Percentiles rank a stretch among this genome's conserved stretches.
phyloP scores from a whole-genome alignment of 2,329 filamentous ascomycete species.

The Cladosporium sphaerospermum region DNA sequence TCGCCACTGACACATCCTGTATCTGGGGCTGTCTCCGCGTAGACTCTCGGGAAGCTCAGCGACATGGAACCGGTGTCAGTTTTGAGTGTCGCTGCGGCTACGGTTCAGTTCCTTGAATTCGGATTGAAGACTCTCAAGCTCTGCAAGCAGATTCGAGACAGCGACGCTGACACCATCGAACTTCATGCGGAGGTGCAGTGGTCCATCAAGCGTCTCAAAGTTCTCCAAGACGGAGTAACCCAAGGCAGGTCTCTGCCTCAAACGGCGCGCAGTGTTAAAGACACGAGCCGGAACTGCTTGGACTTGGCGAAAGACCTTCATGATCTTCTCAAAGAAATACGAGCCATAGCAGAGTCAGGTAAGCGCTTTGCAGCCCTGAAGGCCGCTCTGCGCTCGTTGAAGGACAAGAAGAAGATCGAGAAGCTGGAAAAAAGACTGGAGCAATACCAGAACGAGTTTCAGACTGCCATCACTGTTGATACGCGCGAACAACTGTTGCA shows the following conservation, averaged over 20 bases:
- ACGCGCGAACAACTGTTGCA: background rate
- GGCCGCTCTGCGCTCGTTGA: background rate
- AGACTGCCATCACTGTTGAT: background rate
- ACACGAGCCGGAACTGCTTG: background rate
- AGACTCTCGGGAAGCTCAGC: background rate
- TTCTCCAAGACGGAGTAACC: too few relatives aligned
- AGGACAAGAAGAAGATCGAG: background rate
- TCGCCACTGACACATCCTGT: too few relatives aligned
- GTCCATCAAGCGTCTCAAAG: background rate
- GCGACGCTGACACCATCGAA: background rate
- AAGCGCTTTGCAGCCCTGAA: background rate
- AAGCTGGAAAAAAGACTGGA: background rate
- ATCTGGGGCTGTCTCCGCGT: background rate
- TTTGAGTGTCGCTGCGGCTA: background rate
- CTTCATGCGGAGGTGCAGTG: background rate
- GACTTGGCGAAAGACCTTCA: background rate
- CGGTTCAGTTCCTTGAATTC: constrained; percentile 3
- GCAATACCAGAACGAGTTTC: background rate
- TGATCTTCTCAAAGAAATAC: background rate
- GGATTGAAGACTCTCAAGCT: background rate
- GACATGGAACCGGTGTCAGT: background rate
- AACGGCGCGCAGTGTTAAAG: background rate
- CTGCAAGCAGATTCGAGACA: constrained; percentile 10
- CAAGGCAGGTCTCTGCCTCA: too few relatives aligned
- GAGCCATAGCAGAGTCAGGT: background rate